Conservation (phyloP, 257 asterid species). For the Przewalskia tangutica region DNA sequence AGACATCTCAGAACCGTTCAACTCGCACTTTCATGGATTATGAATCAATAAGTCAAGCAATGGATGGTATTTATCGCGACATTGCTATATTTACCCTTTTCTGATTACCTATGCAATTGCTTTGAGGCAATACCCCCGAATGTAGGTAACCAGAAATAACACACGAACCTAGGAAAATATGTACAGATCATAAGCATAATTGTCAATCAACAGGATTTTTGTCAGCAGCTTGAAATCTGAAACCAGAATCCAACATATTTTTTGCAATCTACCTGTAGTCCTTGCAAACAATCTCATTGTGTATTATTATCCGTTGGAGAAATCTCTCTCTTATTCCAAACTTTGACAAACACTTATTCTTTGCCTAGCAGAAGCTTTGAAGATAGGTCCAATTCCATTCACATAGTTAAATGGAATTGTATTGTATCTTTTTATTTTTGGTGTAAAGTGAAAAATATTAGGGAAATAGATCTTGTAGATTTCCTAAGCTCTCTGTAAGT, state of each 20-base stretch:
- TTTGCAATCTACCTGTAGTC: background rate
- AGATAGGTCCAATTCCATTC: too few relatives aligned
- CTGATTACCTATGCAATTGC: background rate
- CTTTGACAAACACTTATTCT: background rate
- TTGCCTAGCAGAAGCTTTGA: too few relatives aligned
- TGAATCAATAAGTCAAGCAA: slow-evolving; percentile 72
- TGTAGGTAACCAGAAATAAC: background rate
- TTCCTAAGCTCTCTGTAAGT: too few relatives aligned
- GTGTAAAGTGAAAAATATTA: too few relatives aligned
- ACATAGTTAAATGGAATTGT: too few relatives aligned
- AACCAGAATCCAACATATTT: background rate
- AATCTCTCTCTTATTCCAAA: background rate
- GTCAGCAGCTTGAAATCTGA: background rate
- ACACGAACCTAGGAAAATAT: background rate
- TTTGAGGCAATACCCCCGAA: background rate
- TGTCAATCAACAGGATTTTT: background rate
- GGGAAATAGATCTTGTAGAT: too few relatives aligned
- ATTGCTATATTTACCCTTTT: background rate
- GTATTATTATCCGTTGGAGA: background rate
- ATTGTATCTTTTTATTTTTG: too few relatives aligned
- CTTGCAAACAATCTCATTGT: background rate
- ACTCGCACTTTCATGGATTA: slow-evolving; percentile 96
- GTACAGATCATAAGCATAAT: background rate
- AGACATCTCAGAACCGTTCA: slow-evolving; percentile 67
- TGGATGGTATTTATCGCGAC: slow-evolving; percentile 56